Base-by-base conservation (phyloP, 2,329 filamentous ascomycete genomes). In the Clonostachys solani region DNA sequence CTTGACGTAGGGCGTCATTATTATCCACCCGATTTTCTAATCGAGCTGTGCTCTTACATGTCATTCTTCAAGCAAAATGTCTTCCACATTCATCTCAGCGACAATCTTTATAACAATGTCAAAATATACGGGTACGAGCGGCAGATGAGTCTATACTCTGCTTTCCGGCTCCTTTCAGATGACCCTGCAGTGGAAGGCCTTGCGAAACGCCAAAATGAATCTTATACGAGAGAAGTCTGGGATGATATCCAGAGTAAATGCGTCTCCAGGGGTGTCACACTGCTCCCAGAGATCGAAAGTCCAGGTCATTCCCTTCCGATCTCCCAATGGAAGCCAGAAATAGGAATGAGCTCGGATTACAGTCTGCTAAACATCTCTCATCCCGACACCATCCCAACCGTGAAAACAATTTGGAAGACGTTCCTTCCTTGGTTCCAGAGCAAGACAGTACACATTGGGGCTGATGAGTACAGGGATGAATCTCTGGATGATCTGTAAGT, bases 1-100 rank as follows among this genome's bases (percentile, higher is more conserved):
- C 64, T 83, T 5, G 80, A 83, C 47, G 71, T 64, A 5, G 80
- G 69, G 1, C 69, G 79, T 4, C 77, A 82, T 54, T 83, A 72
- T 57, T 83, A 82, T 52, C 73, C 78, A 1, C 63, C 69, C 7
- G 64, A 71, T 13, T 82, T 80, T 50, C 54, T 83, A 15, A 66
- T 71, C 38, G 78, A 82, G n/a, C 62, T 83, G 51, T 83, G 80
- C 59, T 69, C 73, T 0, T 83, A 81, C 58, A 73, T 80, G 51
- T 81, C 78, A 29, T 82, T 78, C 56, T 83, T 80, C 64, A 83
- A 83, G 54, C 73, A 81, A 52, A 81, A 80, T 51, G 73, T 72
- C 2, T 75, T 83, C 45, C 80, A 83, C 41, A 59, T 82, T 16
- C 80, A 83, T 55, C 65, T 80, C 5, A 79, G 72, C 50, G 80